A percentile compares a stretch with the other conserved stretches of the same genome.
These are phyloP conservation scores for Allium sativum DNA, from an alignment of 106 monocot genomes.

Conservation along the genomic window DNA sequence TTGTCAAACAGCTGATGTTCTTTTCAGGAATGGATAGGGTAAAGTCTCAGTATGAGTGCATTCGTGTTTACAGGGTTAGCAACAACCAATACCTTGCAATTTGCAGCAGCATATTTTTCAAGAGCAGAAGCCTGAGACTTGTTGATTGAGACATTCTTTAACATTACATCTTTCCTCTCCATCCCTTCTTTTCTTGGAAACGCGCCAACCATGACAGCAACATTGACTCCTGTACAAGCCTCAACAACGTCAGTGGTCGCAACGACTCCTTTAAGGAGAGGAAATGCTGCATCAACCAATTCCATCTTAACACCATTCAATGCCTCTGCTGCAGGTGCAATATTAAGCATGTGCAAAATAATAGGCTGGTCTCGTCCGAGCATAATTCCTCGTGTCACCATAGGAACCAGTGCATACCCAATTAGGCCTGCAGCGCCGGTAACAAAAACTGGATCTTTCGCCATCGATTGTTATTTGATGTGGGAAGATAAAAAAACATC, in stretches of 20 bases:
- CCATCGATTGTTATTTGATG: too few species aligned
- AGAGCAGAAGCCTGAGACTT: constrained; percentile 53
- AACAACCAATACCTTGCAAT: constrained; percentile 46
- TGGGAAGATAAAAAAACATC: too few species aligned
- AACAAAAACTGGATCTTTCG: too few species aligned
- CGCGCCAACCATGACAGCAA: constrained; percentile 56
- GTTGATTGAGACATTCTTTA: constrained; percentile 56
- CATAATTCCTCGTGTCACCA: constrained; percentile 51
- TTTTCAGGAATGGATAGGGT: constrained; percentile 53
- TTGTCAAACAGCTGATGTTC: constrained; percentile 71
- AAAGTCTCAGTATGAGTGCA: constrained; percentile 50
- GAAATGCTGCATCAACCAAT: constrained; percentile 3
- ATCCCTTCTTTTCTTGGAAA: constrained; percentile 52
- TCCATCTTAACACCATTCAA: too few species aligned
- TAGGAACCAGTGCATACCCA: too few species aligned
- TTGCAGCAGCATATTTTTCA: constrained; percentile 42
- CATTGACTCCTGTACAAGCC: constrained; percentile 48
- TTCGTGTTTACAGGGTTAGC: constrained; percentile 13
- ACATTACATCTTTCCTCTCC: constrained; percentile 61
- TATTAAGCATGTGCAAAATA: constrained; percentile 57
- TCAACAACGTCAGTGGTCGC: constrained; percentile 44
- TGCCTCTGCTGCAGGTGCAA: too few species aligned
- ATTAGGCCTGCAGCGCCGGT: constrained; percentile 63
- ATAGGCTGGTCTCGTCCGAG: constrained; percentile 48
- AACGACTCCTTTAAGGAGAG: constrained; percentile 8